Evolutionary conservation across 768 basidiomycete species (phyloP).

Genomic region (Suillus hirtellus): DNA sequence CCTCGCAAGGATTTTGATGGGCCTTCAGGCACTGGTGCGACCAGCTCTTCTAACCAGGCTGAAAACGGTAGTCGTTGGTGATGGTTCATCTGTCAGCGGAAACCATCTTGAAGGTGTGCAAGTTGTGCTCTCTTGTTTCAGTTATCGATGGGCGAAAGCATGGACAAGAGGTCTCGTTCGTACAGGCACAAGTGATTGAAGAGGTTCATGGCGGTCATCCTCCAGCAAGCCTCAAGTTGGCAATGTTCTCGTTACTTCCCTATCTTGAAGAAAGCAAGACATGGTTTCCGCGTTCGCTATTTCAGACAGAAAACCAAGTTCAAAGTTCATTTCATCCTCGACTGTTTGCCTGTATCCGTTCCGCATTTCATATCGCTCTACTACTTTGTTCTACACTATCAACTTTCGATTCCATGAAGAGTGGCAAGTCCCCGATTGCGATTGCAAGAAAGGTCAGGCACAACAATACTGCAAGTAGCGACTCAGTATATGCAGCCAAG

Average conservation of each 20-base stretch:
- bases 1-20: slow-evolving; percentile 51
- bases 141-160: slow-evolving; percentile 30
- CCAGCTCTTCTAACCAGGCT: slow-evolving; percentile 36
- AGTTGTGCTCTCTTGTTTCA: slow-evolving; percentile 27
- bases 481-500: neutral
- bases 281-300: slow-evolving; percentile 52
- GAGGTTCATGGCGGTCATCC: slow-evolving; percentile 43
- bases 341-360: slow-evolving; percentile 47
- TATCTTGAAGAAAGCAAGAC: slow-evolving; percentile 46
- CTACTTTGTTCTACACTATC: slow-evolving; percentile 47
- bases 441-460: slow-evolving; percentile 39
- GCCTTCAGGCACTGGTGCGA: slow-evolving; percentile 39
- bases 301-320: slow-evolving; percentile 60
- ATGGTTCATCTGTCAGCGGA: slow-evolving; percentile 31
- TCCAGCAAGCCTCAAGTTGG: slow-evolving; percentile 43
- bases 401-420: slow-evolving; percentile 38
- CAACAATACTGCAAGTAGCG: slow-evolving; percentile 22
- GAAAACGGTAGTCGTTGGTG: slow-evolving; percentile 61
- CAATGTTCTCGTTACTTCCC: slow-evolving; percentile 51
- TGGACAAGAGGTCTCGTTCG: slow-evolving; percentile 46
- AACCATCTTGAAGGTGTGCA: slow-evolving; percentile 15
- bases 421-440: slow-evolving; percentile 40
- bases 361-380: slow-evolving; percentile 43
- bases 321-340: slow-evolving; percentile 63
- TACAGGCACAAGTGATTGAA: slow-evolving; percentile 41